Evolutionary conservation across 257 asterid genomes (phyloP), one percentile per base, ranked within the genome.

Genomic region (Nicotiana obtusifolia): DNA sequence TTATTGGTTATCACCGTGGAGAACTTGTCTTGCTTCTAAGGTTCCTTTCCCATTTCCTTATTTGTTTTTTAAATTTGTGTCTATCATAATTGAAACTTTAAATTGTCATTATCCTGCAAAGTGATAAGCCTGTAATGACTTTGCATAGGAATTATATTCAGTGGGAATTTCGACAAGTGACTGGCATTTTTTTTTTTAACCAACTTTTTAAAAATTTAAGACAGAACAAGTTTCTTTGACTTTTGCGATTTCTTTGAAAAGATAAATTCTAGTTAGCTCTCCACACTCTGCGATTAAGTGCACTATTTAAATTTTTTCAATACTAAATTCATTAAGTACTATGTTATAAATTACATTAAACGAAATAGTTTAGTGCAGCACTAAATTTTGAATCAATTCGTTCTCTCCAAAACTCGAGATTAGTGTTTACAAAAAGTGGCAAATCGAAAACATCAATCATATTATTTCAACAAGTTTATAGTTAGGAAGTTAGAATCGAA

Each of bases 21-120:
- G n/a, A 2, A 69, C 57, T 69, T 69, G 26, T 44, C 35, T 71
- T 44, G 59, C 78, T 71, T 71, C 78, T 71, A 71, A 71, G 78
- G 60, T 22, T 71, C 78, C 78, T 71, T 44, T 71, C 78, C 60
- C 15, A 22, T 71, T 44, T 71, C 60, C 30, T 44, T 71, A 20
- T 49, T 26, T 13, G 53, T 20, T 20, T 71, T 19, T 15, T 35
- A 35, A 68, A 68, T 10, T 35, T 68, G 37, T 37, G 22, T 14
- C 2, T 73, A 47, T 73, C 15, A 47, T 1, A 47, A 22, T 44
- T 73, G 8, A 22, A 73, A 30, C 22, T 65, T 30, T 30, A 49
- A 65, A 65, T 64, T 28, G 5, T 64, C 26, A 6, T 26, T 64
- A 64, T 26, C 69, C 69, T 64, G 20, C 15, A 64, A 26, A 64